Evolutionary conservation across 352 stramenopile genomes (phyloP), one percentile per base, ranked within the genome.

Genomic region (Phytophthora sojae): DNA sequence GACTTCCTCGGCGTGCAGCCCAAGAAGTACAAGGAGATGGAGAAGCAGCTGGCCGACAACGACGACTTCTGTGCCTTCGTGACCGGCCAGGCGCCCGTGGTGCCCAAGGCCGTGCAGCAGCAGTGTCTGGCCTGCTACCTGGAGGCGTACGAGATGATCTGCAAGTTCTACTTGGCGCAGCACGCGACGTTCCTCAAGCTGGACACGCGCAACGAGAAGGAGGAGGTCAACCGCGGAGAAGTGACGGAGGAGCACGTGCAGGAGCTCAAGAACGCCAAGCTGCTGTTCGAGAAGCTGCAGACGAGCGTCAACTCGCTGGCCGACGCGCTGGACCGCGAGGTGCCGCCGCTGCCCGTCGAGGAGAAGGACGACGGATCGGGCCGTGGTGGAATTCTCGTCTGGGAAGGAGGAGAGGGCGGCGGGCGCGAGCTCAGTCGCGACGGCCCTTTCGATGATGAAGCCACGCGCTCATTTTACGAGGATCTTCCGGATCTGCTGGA

Each of bases 401-500:
- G 83, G 81, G 88, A 95, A 71, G 82, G 81, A 71, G 82, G 81
- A 47, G 86, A 94, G 50, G 86, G 95, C 84, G 82, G 77, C 61
- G 65, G 75, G 0, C 69, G 81, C 77, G 63, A 94, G 79, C 55
- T 97, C 82, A 73, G 85, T 63, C 74, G 81, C 83, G 73, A 97
- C 76, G 83, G 83, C n/a, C 93, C 96, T 2, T 99, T 99, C 65
- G 97, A 99, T 67, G 96, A 99, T 66, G 96, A 99, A 75, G 96
- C 98, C 57, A 98, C 93, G 37, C 89, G 96, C 3, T 89, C 86
- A 5, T 99, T 99, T 83, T 99, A 99, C 72, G 94, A 98, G 77
- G 97, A 99, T 76, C 73, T 99, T 58, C 97, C 97, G 12, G 95
- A 99, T 73, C 79, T 99, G 30, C 80, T 99, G 8, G 94, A 97